These are phyloP conservation scores for Carex kokanica DNA, from an alignment of 176 grass and related monocot species.

Conservation along the genomic window DNA sequence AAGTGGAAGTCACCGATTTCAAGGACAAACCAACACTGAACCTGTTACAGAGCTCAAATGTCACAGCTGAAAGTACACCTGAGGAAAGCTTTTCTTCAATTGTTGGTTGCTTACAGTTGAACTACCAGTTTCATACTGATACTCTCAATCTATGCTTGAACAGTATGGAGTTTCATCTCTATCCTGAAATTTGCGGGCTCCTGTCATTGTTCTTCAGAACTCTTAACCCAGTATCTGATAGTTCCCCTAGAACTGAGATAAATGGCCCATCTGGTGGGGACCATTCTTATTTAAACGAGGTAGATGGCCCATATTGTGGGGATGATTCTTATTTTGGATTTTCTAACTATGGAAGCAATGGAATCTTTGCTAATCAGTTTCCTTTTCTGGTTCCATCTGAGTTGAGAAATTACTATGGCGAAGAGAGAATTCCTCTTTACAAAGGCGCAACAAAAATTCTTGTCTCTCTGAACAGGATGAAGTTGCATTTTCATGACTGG, in stretches of 20 bases:
- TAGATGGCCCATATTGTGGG: slow-evolving; percentile 8
- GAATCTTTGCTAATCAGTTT: slow-evolving; percentile 53
- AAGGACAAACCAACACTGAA: slow-evolving; percentile 40
- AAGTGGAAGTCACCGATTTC: slow-evolving; percentile 42
- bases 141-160: slow-evolving; percentile 43
- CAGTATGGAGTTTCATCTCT: slow-evolving; percentile 72
- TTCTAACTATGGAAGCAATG: slow-evolving; percentile 47
- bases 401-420: slow-evolving; percentile 18
- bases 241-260: slow-evolving; percentile 28
- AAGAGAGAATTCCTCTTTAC: slow-evolving; percentile 15
- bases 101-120: slow-evolving; percentile 56
- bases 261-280: background rate
- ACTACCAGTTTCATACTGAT: slow-evolving; percentile 52
- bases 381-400: slow-evolving; percentile 56
- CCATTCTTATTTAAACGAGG: slow-evolving; percentile 25
- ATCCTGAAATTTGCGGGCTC: slow-evolving; percentile 58
- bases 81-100: slow-evolving; percentile 7
- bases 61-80: background rate
- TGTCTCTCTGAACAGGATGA: slow-evolving; percentile 52
- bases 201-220: slow-evolving; percentile 51
- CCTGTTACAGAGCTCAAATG: slow-evolving; percentile 50
- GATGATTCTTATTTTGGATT: slow-evolving; percentile 48
- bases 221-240: slow-evolving; percentile 37
- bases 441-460: slow-evolving; percentile 44
- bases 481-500: slow-evolving; percentile 70